Base-by-base conservation (phyloP, 768 basidiomycete genomes). In the Udeniomyces megalosporus region DNA sequence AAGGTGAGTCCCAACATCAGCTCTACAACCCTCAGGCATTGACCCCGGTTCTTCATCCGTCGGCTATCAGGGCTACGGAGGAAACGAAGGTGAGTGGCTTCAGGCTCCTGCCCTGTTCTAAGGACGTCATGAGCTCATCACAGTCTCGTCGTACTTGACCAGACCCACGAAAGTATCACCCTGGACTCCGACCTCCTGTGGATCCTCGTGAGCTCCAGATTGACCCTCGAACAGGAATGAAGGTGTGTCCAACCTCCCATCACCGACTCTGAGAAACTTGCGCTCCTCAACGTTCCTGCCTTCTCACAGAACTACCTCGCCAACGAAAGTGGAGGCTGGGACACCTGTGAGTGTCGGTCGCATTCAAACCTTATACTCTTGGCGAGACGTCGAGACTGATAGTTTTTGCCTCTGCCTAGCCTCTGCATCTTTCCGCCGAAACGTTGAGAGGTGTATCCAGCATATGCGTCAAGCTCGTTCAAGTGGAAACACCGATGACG, bases 261-360 rank as follows among this genome's bases (percentile, higher is more conserved):
- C 26, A 48, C 26, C 14, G n/a, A 4, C n/a, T 20, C 47, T 48
- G 47, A 48, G n/a, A 4, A 4, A 48, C 4, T 20, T 26, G 47
- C 47, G 47, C n/a, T 20, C n/a, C 47, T 48, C 4, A n/a, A 7
- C 24, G n/a, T 26, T 5, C 64, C 84, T n/a, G n/a, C n/a, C n/a
- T n/a, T n/a, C n/a, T n/a, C n/a, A n/a, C n/a, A n/a, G 77, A 96
- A 91, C 62, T 86, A 85, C 71, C 88, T 88, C 76, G 87, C 87
- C 0, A 92, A 83, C 44, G 76, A 73, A 58, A 34, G 62, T n/a
- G 84, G 86, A 5, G 63, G 70, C n/a, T 96, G 91, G 91, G 88
- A 89, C 66, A 93, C 91, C n/a, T n/a, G n/a, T n/a, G n/a, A n/a
- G n/a, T n/a, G n/a, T n/a, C n/a, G n/a, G n/a, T n/a, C n/a, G n/a